These are phyloP conservation scores for Coemansia sp. DNA, from an alignment of 192 early-diverging fungal genomes.

Conservation along the genomic window DNA sequence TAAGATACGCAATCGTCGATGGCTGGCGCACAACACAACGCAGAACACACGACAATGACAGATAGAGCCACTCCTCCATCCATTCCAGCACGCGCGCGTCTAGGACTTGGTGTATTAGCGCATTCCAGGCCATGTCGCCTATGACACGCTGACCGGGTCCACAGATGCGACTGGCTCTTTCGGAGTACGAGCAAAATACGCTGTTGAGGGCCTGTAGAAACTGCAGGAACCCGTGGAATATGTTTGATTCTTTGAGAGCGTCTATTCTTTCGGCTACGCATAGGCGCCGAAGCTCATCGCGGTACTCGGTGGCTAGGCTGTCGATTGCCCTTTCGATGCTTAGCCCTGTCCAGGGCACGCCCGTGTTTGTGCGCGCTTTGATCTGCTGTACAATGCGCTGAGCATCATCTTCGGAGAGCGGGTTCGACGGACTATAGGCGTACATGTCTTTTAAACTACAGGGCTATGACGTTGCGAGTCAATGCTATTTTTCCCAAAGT, in stretches of 20 bases:
- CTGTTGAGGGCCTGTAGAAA: background rate
- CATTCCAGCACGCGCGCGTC: background rate
- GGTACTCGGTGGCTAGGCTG: conserved; percentile 11
- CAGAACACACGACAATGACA: conserved; percentile 13
- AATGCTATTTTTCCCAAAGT: background rate
- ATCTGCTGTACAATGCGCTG: conserved; percentile 17
- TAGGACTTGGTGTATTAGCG: conserved; percentile 19
- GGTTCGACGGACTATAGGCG: background rate
- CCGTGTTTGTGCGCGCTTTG: conserved; percentile 3
- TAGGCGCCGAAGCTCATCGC: background rate
- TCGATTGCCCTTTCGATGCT: conserved; percentile 3
- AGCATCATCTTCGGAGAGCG: conserved; percentile 1
- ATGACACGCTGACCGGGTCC: background rate
- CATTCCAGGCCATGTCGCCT: conserved; percentile 16
- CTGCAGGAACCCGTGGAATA: background rate
- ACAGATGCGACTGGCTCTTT: background rate
- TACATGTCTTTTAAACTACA: background rate
- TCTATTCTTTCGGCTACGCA: background rate
- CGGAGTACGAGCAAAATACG: background rate
- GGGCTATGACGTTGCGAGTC: background rate
- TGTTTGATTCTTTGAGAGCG: background rate
- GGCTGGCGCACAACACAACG: conserved; percentile 1
- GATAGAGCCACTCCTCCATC: conserved; percentile 27
- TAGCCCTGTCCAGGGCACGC: background rate
- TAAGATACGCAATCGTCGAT: background rate